phyloP scores from a whole-genome alignment of 192 early-diverging fungal species.

The Coemansia sp. region DNA sequence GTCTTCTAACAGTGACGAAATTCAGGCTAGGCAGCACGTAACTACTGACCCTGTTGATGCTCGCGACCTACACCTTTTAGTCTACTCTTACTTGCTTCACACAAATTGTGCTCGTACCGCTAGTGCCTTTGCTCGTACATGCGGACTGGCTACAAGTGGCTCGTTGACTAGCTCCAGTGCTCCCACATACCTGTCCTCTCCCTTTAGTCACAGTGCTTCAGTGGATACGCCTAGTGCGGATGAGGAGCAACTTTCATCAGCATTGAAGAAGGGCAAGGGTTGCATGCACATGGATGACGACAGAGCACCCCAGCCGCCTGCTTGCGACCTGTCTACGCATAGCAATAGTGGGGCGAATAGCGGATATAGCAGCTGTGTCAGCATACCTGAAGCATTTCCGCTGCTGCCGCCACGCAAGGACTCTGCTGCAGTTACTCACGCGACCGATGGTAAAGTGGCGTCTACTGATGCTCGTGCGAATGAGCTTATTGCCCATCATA shows the following conservation, averaged over 20 bases:
- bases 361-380: constrained; percentile 7
- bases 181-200: constrained; percentile 30
- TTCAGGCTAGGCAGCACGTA: not conserved
- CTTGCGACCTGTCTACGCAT: not conserved
- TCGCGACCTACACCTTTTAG: constrained; percentile 42
- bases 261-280: constrained; percentile 4
- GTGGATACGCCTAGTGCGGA: not conserved
- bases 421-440: not conserved
- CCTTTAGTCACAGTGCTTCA: constrained; percentile 6
- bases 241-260: not conserved
- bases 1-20: constrained; percentile 1
- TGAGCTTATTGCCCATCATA: constrained; percentile 49
- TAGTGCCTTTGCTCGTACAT: constrained; percentile 47
- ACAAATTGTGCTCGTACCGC: constrained; percentile 52
- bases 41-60: constrained; percentile 29
- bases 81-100: constrained; percentile 53
- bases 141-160: constrained; percentile 38
- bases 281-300: not conserved
- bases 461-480: constrained; percentile 20
- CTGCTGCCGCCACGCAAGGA: not conserved
- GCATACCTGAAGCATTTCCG: not conserved
- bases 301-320: not conserved
- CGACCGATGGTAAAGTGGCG: not conserved
- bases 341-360: constrained; percentile 2
- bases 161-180: constrained; percentile 16